A percentile compares a stretch with the other conserved stretches of the same genome.
phyloP scores from a whole-genome alignment of 2,329 filamentous ascomycete species.

The Fusarium vanettenii region DNA sequence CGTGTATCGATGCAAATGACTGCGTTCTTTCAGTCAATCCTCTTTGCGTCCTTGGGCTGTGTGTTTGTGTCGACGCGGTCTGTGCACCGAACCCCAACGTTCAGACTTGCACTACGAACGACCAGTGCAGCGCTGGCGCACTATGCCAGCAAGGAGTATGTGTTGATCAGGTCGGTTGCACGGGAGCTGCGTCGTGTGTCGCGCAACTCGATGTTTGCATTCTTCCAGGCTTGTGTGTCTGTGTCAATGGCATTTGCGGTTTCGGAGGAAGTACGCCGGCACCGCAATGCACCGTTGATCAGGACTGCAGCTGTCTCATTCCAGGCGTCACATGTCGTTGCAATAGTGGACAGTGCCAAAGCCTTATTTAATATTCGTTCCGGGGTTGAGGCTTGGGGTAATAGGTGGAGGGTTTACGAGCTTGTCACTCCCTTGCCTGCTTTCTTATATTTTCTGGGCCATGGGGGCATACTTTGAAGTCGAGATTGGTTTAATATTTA shows the following conservation, averaged over 20 bases:
- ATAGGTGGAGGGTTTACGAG: neutral
- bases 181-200: neutral
- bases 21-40: constrained; percentile 11
- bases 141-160: constrained; percentile 12
- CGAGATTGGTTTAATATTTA: neutral
- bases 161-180: neutral
- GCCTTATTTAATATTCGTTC: neutral
- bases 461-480: neutral
- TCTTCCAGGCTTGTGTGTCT: neutral
- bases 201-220: neutral
- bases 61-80: constrained; percentile 18
- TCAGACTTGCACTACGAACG: neutral
- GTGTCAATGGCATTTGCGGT: neutral
- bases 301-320: neutral
- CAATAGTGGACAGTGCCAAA: neutral
- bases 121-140: neutral
- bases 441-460: neutral
- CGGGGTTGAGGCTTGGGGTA: neutral
- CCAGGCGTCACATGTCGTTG: neutral
- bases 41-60: constrained; percentile 26
- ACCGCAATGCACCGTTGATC: neutral
- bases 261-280: neutral
- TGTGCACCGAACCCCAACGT: constrained; percentile 2
- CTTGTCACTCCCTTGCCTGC: neutral
- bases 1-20: constrained; percentile 6